Base-by-base conservation (phyloP, 768 basidiomycete species). In the Termitomyces sp. region DNA sequence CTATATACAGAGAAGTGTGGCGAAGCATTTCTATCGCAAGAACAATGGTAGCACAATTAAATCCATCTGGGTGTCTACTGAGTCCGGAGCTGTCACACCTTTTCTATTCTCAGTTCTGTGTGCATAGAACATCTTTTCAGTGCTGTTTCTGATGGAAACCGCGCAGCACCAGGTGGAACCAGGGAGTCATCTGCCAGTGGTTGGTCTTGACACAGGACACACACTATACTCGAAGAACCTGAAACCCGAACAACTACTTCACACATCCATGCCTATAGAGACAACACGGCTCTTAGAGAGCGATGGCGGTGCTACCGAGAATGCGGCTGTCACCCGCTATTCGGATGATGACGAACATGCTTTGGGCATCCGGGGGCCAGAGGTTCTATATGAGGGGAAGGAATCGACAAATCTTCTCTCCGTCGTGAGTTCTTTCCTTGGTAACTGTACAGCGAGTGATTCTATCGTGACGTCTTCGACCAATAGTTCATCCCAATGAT, bases 401-500 rank as follows among this genome's bases (percentile, higher is more conserved):
- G 4, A 6, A 15, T 8, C 8, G 22, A 57, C 3, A 13, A 33
- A 28, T 46, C 32, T 46, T n/a, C 7, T 46, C 2, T 56, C 55
- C 12, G 44, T 56, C 8, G 55, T 56, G 32, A 46, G 55, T 7
- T 28, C n/a, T 18, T 35, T 15, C 20, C n/a, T 24, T 36, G 1
- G 15, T 16, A 7, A 40, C 18, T 36, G 5, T 32, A 20, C n/a
- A n/a, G n/a, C 11, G 11, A 33, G 32, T 32, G 18, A 36, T 51
- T 28, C 24, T 4, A 32, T 15, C 4, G 24, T 28, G 49, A 16
- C 49, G 33, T 15, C 7, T 33, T 51, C 33, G 28, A 45, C 20
- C 24, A 4, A 16, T 51, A 79, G 78, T 64, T 81, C 12, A 66
- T 79, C 51, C 78, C 80, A 6, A 78, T 81, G 78, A 75, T 78